Percentiles rank a stretch among this genome's conserved stretches.
These are phyloP conservation scores for Trichoderma gamsii DNA, from an alignment of 495 filamentous ascomycete genomes.

Conservation along the genomic window DNA sequence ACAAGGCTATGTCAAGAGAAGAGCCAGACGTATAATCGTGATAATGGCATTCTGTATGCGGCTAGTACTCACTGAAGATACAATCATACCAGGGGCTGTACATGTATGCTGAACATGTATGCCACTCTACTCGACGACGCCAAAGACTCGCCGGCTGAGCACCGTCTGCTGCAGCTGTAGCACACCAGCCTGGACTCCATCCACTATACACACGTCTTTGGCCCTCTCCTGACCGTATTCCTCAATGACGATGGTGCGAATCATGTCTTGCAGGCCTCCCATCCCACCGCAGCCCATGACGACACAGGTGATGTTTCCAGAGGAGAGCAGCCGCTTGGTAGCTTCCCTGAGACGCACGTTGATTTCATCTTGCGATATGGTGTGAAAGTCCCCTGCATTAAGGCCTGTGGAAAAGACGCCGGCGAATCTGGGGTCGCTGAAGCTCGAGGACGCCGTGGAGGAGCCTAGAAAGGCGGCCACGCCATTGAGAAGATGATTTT, in stretches of 20 bases:
- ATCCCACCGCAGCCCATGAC: slow-evolving; percentile 86
- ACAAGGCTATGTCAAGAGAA: neutral
- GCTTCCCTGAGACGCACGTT: slow-evolving; percentile 60
- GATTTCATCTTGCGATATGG: slow-evolving; percentile 57
- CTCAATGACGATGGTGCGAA: slow-evolving; percentile 61
- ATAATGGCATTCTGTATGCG: neutral
- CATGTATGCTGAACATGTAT: too few species aligned
- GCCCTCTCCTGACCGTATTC: slow-evolving; percentile 57
- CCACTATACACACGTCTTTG: slow-evolving; percentile 61
- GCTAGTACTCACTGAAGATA: too few species aligned
- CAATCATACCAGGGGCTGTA: neutral
- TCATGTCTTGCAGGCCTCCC: slow-evolving; percentile 79
- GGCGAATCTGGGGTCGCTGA: slow-evolving; percentile 46
- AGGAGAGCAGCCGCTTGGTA: slow-evolving; percentile 54
- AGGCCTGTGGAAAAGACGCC: slow-evolving; percentile 83
- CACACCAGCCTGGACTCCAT: slow-evolving; percentile 77
- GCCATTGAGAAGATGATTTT: slow-evolving; percentile 58
- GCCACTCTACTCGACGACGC: neutral
- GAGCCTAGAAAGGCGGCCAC: slow-evolving; percentile 50
- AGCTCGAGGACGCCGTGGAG: neutral
- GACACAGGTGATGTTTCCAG: slow-evolving; percentile 55
- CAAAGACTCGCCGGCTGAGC: slow-evolving; percentile 33
- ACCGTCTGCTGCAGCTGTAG: slow-evolving; percentile 57
- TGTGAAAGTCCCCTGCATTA: slow-evolving; percentile 74
- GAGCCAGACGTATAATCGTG: neutral